phyloP scores from a whole-genome alignment of 192 early-diverging fungal genomes.

The Backusella tuberculispora region DNA sequence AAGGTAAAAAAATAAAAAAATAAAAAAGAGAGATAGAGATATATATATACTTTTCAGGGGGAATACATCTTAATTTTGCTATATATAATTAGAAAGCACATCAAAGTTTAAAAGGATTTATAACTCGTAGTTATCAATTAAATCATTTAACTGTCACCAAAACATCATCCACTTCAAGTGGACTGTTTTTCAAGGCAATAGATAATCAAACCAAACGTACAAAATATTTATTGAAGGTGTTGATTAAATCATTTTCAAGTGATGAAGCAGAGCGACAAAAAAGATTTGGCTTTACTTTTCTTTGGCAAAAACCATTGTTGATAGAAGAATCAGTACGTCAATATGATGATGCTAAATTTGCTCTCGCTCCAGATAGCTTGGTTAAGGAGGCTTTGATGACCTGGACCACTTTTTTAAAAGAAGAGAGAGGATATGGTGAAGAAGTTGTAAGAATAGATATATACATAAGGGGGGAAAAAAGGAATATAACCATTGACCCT shows the following conservation, averaged over 20 bases:
- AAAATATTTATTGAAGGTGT: neutral
- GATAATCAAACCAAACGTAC: neutral
- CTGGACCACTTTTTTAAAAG: conserved; percentile 9
- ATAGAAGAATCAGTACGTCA: neutral
- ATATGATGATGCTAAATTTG: conserved; percentile 25
- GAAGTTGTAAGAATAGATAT: neutral
- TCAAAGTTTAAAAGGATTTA: conserved; percentile 7
- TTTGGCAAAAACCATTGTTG: neutral
- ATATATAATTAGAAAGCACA: conserved; percentile 10
- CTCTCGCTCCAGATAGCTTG: conserved; percentile 3
- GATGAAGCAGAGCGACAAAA: neutral
- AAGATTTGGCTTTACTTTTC: conserved; percentile 11
- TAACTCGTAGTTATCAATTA: conserved; percentile 15
- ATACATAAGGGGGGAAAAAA: neutral
- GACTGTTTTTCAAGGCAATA: neutral
- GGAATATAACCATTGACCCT: neutral
- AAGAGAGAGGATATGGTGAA: neutral
- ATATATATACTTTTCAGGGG: neutral
- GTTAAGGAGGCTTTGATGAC: conserved; percentile 22
- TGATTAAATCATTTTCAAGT: neutral
- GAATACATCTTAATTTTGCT: neutral
- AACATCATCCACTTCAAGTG: neutral
- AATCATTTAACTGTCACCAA: conserved; percentile 7
- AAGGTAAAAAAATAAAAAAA: conserved; percentile 19
- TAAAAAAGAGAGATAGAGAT: neutral